Conservation (phyloP, 257 asterid species). For the Capsicum baccatum region DNA sequence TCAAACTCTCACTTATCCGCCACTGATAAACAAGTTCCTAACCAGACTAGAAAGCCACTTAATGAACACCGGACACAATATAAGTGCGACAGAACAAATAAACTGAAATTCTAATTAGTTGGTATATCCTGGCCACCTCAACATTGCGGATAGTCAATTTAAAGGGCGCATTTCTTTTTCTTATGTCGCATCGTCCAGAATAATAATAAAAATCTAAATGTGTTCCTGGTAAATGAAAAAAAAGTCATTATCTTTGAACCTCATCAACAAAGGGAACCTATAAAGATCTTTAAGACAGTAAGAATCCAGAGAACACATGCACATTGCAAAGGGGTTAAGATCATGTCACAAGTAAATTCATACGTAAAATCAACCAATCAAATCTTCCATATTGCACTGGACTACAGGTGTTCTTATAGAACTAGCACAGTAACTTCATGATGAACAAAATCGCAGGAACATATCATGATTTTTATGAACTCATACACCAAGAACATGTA, state of each 20-base stretch:
- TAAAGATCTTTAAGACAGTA: neutral
- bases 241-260: neutral
- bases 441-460: slow-evolving; percentile 30
- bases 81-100: neutral
- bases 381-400: slow-evolving; percentile 64
- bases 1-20: neutral
- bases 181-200: neutral
- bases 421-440: slow-evolving; percentile 51
- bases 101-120: neutral
- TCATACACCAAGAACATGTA: neutral
- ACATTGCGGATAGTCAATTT: neutral
- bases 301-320: neutral
- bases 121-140: neutral
- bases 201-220: neutral
- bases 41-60: neutral
- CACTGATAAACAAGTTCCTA: neutral
- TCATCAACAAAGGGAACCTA: neutral
- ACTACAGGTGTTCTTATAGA: slow-evolving; percentile 43
- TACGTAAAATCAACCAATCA: too few relatives aligned
- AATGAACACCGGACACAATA: neutral
- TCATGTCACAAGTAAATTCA: too few relatives aligned
- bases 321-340: neutral
- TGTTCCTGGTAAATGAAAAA: neutral
- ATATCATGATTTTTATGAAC: slow-evolving; percentile 25
- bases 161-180: neutral